These are phyloP conservation scores for Lolium rigidum DNA, from an alignment of 176 grass and related monocot genomes.

Conservation along the genomic window DNA sequence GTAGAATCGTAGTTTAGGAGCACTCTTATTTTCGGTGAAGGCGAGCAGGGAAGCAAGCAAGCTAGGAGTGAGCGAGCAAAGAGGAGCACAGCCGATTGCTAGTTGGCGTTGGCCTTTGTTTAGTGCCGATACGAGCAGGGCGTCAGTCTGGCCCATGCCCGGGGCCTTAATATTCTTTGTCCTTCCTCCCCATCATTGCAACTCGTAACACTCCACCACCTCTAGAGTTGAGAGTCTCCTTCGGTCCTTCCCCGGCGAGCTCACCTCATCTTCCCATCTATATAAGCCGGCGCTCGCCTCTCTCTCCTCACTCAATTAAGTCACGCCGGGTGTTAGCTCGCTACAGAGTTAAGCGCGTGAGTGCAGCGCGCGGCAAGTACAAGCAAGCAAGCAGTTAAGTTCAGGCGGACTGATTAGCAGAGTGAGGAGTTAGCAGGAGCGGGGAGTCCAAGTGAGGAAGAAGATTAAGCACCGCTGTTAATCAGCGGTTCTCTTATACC, in stretches of 20 bases:
- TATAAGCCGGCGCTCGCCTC: conserved; percentile 43
- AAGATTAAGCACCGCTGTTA: too few species aligned
- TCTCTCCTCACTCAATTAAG: conserved; percentile 52
- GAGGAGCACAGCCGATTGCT: conserved; percentile 24
- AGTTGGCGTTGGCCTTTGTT: conserved; percentile 1
- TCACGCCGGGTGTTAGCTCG: conserved; percentile 38
- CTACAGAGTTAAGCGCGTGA: background rate
- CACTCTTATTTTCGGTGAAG: too few species aligned
- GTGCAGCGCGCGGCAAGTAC: conserved; percentile 11
- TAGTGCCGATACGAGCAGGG: background rate
- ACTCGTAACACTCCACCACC: conserved; percentile 6
- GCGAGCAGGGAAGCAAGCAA: background rate
- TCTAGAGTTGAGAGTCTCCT: too few species aligned
- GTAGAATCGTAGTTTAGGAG: too few species aligned
- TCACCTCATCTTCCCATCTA: conserved; percentile 36
- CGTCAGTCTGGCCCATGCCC: background rate
- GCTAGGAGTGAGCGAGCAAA: background rate
- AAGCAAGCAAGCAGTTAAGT: conserved; percentile 38
- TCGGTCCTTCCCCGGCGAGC: background rate
- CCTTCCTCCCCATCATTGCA: conserved; percentile 39
- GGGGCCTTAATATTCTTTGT: conserved; percentile 35
- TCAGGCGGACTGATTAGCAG: background rate
- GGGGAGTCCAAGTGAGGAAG: background rate
- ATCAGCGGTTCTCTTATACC: background rate
- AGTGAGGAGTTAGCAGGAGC: background rate